Evolutionary conservation across 768 basidiomycete genomes (phyloP), one percentile per base, ranked within the genome.

Genomic region (Crepidotus variabilis): DNA sequence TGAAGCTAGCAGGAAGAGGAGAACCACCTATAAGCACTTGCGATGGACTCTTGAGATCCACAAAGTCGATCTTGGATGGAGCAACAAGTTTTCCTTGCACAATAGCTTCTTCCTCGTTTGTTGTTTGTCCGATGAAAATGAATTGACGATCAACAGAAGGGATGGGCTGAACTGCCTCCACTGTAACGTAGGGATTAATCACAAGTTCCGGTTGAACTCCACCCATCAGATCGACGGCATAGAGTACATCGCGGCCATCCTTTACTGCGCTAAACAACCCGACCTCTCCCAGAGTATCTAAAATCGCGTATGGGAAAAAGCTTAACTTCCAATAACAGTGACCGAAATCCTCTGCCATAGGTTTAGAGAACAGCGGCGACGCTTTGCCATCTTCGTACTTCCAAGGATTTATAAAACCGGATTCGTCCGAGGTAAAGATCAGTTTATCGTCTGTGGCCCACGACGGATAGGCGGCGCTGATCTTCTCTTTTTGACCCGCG

Each of bases 381-480:
- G 73, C 60, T 9, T 69, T 66, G 14, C 70, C 69, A 4, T 71
- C 63, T 2, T 60, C 22, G 22, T 77, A 59, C 43, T 73, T 71
- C 67, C 80, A 85, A 0, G 90, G 86, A 63, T 91, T 88, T 56
- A 81, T 76, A 65, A 78, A 92, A 0, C 86, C 87, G 14, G 82
- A 80, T 53, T 75, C 72, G 60, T 92, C 90, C 32, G 75, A 79
- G 6, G 84, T 82, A 70, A 85, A 90, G 47, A 87, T 70, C 36
- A 92, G 72, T 3, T 69, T 75, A 28, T 81, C 76, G 60, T 84
- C 73, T 55, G 71, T 74, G 3, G 75, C 67, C 88, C 89, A 91
- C 6, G 69, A 62, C 0, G 90, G 86, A 61, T 86, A 86, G 10
- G 64, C 74, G 23, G 83, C 81, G 43, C 82, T 78, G 58, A 83